Conservation (phyloP, 2,329 filamentous ascomycete species). For the Curvularia eragrostidis region DNA sequence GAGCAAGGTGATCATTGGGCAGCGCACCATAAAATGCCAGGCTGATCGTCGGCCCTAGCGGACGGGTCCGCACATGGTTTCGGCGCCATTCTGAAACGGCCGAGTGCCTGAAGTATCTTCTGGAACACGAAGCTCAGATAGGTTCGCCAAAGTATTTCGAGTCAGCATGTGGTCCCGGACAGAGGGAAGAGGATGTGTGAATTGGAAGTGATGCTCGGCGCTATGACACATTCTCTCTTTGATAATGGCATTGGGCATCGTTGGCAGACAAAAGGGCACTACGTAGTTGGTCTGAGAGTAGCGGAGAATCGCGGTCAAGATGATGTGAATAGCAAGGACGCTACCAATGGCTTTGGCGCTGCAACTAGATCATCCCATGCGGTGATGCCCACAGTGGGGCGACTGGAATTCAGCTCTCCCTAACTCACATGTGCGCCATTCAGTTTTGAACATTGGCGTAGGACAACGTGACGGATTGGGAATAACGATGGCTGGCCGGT, state of each 20-base stretch:
- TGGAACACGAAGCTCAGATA: slow-evolving; percentile 17
- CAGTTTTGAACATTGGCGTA: slow-evolving; percentile 10
- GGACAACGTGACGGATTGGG: slow-evolving; percentile 6
- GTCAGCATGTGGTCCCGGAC: slow-evolving; percentile 11
- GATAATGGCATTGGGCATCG: background rate
- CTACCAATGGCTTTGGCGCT: slow-evolving; percentile 6
- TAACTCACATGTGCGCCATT: slow-evolving; percentile 11
- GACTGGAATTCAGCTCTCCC: slow-evolving; percentile 3
- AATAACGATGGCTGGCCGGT: background rate
- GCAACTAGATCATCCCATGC: slow-evolving; percentile 21
- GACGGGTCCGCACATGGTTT: slow-evolving; percentile 21
- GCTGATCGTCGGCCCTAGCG: slow-evolving; percentile 21
- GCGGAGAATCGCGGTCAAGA: slow-evolving; percentile 10
- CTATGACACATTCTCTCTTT: slow-evolving; percentile 4
- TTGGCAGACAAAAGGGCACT: background rate
- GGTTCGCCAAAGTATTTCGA: slow-evolving; percentile 14
- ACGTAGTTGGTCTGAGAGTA: slow-evolving; percentile 1
- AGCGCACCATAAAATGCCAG: slow-evolving; percentile 12
- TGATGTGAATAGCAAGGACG: slow-evolving; percentile 13
- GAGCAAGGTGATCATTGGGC: slow-evolving; percentile 6
- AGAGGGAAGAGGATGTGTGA: background rate
- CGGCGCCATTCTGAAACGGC: slow-evolving; percentile 26
- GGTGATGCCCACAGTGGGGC: slow-evolving; percentile 23
- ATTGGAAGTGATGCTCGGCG: background rate
- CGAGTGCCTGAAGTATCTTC: slow-evolving; percentile 21